Base-by-base conservation (phyloP, 768 basidiomycete genomes). In the Panus rudis region DNA sequence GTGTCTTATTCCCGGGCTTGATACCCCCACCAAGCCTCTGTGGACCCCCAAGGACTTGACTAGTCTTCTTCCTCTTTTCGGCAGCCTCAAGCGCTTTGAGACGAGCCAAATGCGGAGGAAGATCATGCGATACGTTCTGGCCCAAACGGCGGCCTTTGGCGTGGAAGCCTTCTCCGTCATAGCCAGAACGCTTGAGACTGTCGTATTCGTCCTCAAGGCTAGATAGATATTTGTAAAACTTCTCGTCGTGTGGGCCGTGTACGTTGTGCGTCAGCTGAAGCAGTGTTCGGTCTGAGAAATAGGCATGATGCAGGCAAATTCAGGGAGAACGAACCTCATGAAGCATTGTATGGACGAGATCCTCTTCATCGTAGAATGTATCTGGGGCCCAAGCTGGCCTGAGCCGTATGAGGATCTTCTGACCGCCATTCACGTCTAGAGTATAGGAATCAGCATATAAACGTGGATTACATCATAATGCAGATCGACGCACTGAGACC, bases 121-220 rank as follows among this genome's bases (percentile, higher is more conserved):
- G 55, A 56, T 87, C 69, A 52, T 84, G 87, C 2, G 81, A 80
- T 16, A 81, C 63, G 24, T 77, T 74, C 5, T 54, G 53, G n/a
- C 91, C 89, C 0, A 97, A 58, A 20, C 81, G 66, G 11, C 68
- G 68, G 1, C 93, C 93, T n/a, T 71, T 65, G 20, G 82, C 70
- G 59, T 79, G 79, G 73, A 96, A 97, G 3, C 92, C 93, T 62
- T 96, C 92, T 12, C 93, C 92, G 4, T 82, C 70, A 61, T 92
- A 97, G 0, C 92, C 93, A 12, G 78, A 80, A 16, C 79, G 71
- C 51, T 81, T 79, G 5, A 96, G 70, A 3, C 72, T 78, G 30
- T 87, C 84, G 52, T 83, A 92, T 64, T 96, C 93, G 43, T 91
- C 84, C 56, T 92, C 84, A 3, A 94, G 69, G 17, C 71, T 73